These are phyloP conservation scores for Curvularia spicifera DNA, from an alignment of 2,329 filamentous ascomycete genomes.

Conservation along the genomic window DNA sequence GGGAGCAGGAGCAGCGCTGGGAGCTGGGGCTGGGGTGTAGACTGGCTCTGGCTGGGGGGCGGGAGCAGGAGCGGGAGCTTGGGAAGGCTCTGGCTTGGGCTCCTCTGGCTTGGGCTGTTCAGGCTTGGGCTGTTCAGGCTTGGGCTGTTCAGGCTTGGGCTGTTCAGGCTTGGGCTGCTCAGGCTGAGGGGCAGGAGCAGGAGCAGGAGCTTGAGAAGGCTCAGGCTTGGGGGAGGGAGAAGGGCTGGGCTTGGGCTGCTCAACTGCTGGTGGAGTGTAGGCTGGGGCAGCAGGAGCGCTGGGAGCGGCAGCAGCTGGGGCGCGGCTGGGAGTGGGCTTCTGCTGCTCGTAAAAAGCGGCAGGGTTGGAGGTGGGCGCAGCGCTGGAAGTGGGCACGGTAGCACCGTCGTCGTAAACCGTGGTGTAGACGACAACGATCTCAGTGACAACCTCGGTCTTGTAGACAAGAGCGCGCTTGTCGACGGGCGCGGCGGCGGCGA, in stretches of 20 bases:
- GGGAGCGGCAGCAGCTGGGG: constrained; percentile 15
- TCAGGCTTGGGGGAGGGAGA: constrained; percentile 13
- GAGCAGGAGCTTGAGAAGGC: constrained; percentile 6
- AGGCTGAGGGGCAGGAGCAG: not conserved
- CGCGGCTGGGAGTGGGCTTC: constrained; percentile 28
- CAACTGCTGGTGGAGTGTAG: constrained; percentile 18
- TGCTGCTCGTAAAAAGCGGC: constrained; percentile 36
- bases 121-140: not conserved
- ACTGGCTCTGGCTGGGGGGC: constrained; percentile 14
- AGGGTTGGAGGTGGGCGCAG: constrained; percentile 26
- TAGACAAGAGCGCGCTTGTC: constrained; percentile 46
- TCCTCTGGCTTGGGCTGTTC: constrained; percentile 3
- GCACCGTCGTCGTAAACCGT: constrained; percentile 43
- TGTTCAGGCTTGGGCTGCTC: not conserved
- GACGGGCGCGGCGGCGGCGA: constrained; percentile 43
- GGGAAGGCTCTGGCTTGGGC: constrained; percentile 8
- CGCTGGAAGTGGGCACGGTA: constrained; percentile 3
- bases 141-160: constrained; percentile 5
- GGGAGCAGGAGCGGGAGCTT: constrained; percentile 20
- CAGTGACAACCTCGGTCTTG: constrained; percentile 42
- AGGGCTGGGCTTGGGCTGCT: constrained; percentile 21
- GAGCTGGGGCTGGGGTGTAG: constrained; percentile 11
- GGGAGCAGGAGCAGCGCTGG: constrained; percentile 7
- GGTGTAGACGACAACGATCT: constrained; percentile 47
- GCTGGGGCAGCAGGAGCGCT: constrained; percentile 20